Evolutionary conservation across 1,284 basidiomycete species (phyloP), one percentile per base, ranked within the genome.

Genomic region (Marasmius sp.): DNA sequence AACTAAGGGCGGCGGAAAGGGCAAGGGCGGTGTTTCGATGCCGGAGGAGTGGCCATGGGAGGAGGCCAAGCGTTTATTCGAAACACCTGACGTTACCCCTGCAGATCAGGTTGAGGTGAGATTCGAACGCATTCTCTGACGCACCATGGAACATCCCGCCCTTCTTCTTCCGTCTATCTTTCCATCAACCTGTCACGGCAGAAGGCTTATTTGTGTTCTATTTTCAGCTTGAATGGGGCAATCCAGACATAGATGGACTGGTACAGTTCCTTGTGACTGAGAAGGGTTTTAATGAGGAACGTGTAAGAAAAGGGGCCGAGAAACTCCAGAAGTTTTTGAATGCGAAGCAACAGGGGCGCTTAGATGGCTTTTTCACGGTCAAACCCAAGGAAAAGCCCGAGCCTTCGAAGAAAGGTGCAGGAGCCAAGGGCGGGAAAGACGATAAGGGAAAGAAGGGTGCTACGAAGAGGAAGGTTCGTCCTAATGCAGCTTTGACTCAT

Each of bases 241-340:
- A 85, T 64, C 97, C 97, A 3, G 95, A 99, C 66, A 82, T 95
- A 0, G 96, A 98, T 22, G 97, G 95, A 1, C 82, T 99, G 7
- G 90, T 99, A 16, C 87, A 98, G 58, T 99, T 99, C 78, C 76
- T 99, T 33, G 97, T 98, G 20, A 88, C 80, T 49, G 94, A 98
- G 70, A 98, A 98, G 74, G 97, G 97, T 1, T 99, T 99, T 85
- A 97, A 92, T 68, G 97, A 99, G 81, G 97, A 99, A 36, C 90
- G 97, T 52, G 95, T 99, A 2, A 88, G 97, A 33, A 96, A 93
- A 72, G 95, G 96, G 16, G 95, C 94, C 6, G 95, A 97, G 59
- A 98, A 98, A 72, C 83, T 99, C 37, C 78, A 88, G 53, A 97
- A 95, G 71, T 92, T 89, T 73, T 80, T 98, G 53, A 90, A 87